Conservation (phyloP, 768 basidiomycete genomes). For the Amanita rubescens region DNA sequence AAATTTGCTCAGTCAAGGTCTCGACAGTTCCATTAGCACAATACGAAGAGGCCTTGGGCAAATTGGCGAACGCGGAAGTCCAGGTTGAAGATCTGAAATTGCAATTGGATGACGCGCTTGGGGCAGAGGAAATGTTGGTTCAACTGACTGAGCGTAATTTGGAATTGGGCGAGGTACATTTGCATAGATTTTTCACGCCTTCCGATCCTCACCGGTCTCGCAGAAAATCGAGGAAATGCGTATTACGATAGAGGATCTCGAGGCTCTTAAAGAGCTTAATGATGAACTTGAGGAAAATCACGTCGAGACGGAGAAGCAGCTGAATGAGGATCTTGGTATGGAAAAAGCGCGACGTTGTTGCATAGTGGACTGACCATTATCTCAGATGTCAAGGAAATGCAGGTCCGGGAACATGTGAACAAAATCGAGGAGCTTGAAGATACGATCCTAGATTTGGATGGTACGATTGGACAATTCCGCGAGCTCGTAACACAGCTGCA, state of each 20-base stretch:
- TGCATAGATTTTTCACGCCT: not conserved
- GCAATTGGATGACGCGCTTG: slow-evolving; percentile 91
- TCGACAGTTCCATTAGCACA: slow-evolving; percentile 40
- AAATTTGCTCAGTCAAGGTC: too few relatives aligned
- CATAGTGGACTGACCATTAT: not conserved
- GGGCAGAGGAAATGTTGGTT: slow-evolving; percentile 94
- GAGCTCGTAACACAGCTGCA: slow-evolving; percentile 85
- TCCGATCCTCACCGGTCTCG: not conserved
- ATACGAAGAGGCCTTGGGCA: slow-evolving; percentile 73
- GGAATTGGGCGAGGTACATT: slow-evolving; percentile 74
- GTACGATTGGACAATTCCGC: slow-evolving; percentile 86
- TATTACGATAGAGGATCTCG: slow-evolving; percentile 91
- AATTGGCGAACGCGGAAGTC: slow-evolving; percentile 80
- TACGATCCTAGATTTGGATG: slow-evolving; percentile 75
- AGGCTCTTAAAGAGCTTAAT: slow-evolving; percentile 90
- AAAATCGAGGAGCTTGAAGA: slow-evolving; percentile 71
- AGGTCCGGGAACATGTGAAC: slow-evolving; percentile 57
- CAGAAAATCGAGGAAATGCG: slow-evolving; percentile 99
- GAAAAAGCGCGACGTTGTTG: not conserved
- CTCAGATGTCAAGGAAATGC: slow-evolving; percentile 61
- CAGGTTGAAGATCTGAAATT: slow-evolving; percentile 91
- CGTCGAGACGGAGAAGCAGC: slow-evolving; percentile 82
- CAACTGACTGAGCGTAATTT: slow-evolving; percentile 93
- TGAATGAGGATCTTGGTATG: slow-evolving; percentile 86
- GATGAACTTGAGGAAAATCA: slow-evolving; percentile 98